phyloP scores from a whole-genome alignment of 495 filamentous ascomycete species.

The Trichoderma erinaceum region DNA sequence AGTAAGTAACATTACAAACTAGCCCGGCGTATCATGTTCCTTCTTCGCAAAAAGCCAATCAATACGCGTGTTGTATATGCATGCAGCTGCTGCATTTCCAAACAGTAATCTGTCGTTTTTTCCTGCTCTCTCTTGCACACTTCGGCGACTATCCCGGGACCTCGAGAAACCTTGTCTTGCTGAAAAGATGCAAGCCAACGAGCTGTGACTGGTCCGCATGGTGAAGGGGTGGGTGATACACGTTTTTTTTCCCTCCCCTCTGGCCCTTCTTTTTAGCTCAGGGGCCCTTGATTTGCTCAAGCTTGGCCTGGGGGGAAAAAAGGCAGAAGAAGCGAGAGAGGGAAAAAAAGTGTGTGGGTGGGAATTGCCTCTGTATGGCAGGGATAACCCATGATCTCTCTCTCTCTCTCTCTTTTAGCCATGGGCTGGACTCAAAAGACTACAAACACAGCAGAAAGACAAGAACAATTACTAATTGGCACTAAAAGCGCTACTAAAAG shows the following conservation, averaged over 20 bases:
- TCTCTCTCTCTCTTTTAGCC: too few relatives aligned
- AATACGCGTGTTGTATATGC: too few relatives aligned
- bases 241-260: neutral
- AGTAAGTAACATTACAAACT: too few relatives aligned
- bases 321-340: neutral
- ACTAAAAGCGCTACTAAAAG: too few relatives aligned
- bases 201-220: neutral
- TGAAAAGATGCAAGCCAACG: neutral
- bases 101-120: neutral
- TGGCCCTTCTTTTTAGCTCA: neutral
- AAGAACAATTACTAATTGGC: too few relatives aligned
- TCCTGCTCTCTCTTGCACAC: neutral
- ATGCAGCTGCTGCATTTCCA: neutral
- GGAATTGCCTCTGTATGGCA: too few relatives aligned
- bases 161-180: neutral
- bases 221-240: neutral
- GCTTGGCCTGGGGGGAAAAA: neutral
- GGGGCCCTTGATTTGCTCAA: neutral
- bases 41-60: too few relatives aligned
- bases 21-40: too few relatives aligned
- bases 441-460: too few relatives aligned
- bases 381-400: too few relatives aligned
- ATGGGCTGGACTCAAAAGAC: too few relatives aligned
- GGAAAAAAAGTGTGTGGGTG: neutral
- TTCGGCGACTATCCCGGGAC: neutral